These are phyloP conservation scores for Xylaria cubensis DNA, from an alignment of 495 filamentous ascomycete species.

Conservation along the genomic window DNA sequence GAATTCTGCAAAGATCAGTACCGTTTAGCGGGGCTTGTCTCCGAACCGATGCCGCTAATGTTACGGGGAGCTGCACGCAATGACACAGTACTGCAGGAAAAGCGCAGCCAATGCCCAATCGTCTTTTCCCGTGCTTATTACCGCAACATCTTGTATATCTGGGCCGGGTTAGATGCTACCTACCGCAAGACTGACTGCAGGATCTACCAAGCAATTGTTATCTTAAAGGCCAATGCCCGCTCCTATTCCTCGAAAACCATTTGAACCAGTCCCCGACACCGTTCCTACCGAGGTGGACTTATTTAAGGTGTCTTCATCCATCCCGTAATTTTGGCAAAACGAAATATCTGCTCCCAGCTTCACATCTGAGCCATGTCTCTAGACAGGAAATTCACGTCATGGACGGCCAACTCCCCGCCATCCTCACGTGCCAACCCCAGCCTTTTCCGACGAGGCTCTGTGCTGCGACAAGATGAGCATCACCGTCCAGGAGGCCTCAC, in stretches of 20 bases:
- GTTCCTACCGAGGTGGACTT: background rate
- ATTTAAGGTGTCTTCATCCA: background rate
- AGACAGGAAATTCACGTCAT: constrained; percentile 31
- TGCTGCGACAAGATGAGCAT: constrained; percentile 47
- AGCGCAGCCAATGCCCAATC: constrained; percentile 1
- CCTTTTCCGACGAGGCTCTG: constrained; percentile 39
- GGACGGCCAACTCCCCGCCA: constrained; percentile 29
- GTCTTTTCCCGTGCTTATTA: background rate
- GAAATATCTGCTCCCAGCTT: background rate
- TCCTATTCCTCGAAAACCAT: background rate
- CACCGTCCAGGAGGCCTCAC: constrained; percentile 39
- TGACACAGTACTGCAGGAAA: constrained; percentile 9
- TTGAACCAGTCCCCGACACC: background rate
- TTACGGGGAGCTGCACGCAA: constrained; percentile 24
- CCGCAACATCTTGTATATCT: background rate
- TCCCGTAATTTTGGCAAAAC: background rate
- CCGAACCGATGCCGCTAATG: constrained; percentile 12
- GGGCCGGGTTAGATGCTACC: background rate
- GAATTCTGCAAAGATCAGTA: constrained; percentile 17
- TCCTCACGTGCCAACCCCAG: constrained; percentile 22
- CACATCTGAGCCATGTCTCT: constrained; percentile 29
- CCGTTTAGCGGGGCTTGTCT: constrained; percentile 3
- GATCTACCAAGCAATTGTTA: constrained; percentile 3
- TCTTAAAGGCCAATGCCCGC: constrained; percentile 16
- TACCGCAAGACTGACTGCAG: constrained; percentile 2